Percentiles rank a stretch among this genome's conserved stretches.
phyloP scores from a whole-genome alignment of 2,329 filamentous ascomycete genomes.

The Cercospora beticola region DNA sequence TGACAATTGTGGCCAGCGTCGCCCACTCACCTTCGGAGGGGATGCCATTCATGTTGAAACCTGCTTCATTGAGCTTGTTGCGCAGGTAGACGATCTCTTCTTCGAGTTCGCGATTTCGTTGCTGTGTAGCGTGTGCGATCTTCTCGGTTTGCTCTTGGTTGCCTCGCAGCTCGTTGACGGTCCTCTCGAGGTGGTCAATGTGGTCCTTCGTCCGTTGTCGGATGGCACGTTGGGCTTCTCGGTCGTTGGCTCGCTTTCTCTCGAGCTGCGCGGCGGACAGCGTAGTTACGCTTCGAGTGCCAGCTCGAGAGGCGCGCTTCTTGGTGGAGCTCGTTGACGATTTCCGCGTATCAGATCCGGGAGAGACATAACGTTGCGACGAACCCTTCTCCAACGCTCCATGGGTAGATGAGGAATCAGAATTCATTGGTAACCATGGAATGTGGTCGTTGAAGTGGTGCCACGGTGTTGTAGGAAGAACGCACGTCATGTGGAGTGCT shows the following conservation, averaged over 20 bases:
- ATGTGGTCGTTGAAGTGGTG: slow-evolving; percentile 32
- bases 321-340: slow-evolving; percentile 39
- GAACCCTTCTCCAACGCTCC: slow-evolving; percentile 27
- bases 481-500: slow-evolving; percentile 35
- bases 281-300: slow-evolving; percentile 58
- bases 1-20: not conserved
- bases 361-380: slow-evolving; percentile 34
- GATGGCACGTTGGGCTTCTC: slow-evolving; percentile 60
- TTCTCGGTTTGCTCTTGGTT: slow-evolving; percentile 50
- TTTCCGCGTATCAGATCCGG: slow-evolving; percentile 33
- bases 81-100: slow-evolving; percentile 56
- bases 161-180: slow-evolving; percentile 53
- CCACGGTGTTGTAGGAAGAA: slow-evolving; percentile 32
- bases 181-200: slow-evolving; percentile 57
- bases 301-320: slow-evolving; percentile 54
- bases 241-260: slow-evolving; percentile 60
- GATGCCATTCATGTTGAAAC: slow-evolving; percentile 32
- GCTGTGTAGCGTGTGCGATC: slow-evolving; percentile 50
- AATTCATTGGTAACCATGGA: slow-evolving; percentile 37
- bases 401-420: slow-evolving; percentile 25
- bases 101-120: slow-evolving; percentile 56
- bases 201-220: slow-evolving; percentile 60
- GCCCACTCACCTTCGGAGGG: slow-evolving; percentile 23
- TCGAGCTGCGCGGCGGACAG: slow-evolving; percentile 59
- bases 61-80: slow-evolving; percentile 49